These are phyloP conservation scores for Fusarium humuli DNA, from an alignment of 2,329 filamentous ascomycete species.

Conservation along the genomic window DNA sequence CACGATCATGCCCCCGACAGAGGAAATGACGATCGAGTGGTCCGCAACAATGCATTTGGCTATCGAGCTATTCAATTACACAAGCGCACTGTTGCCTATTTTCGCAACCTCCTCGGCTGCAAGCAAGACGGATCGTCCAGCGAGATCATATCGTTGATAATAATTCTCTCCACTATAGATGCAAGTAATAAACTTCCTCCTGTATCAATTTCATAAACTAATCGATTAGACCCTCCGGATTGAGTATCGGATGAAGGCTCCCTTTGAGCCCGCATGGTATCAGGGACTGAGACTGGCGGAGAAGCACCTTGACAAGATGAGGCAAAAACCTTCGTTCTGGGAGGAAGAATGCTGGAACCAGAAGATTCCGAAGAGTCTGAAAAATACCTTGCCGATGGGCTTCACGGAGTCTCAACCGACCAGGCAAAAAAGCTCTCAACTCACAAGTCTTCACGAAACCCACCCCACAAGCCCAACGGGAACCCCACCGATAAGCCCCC, in stretches of 20 bases:
- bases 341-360: conserved; percentile 9
- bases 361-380: conserved; percentile 1
- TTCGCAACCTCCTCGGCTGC: not conserved
- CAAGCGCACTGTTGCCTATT: conserved; percentile 4
- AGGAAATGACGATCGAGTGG: not conserved
- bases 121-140: conserved; percentile 1
- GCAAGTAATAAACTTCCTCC: not conserved
- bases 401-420: not conserved
- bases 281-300: conserved; percentile 7
- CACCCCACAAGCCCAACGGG: not conserved
- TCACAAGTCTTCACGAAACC: not conserved
- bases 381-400: not conserved
- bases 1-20: conserved; percentile 4
- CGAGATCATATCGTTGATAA: conserved; percentile 2
- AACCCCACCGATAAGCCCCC: not conserved
- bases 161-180: conserved; percentile 9
- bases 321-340: not conserved
- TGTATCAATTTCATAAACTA: not conserved
- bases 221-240: conserved; percentile 7
- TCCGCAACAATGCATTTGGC: not conserved
- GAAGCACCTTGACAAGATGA: conserved; percentile 1
- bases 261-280: conserved; percentile 3
- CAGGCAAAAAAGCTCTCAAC: not conserved
- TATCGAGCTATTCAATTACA: conserved; percentile 6
- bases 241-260: not conserved